Conservation (phyloP, 139 green algal genomes). For the Coelastrella sp. region DNA sequence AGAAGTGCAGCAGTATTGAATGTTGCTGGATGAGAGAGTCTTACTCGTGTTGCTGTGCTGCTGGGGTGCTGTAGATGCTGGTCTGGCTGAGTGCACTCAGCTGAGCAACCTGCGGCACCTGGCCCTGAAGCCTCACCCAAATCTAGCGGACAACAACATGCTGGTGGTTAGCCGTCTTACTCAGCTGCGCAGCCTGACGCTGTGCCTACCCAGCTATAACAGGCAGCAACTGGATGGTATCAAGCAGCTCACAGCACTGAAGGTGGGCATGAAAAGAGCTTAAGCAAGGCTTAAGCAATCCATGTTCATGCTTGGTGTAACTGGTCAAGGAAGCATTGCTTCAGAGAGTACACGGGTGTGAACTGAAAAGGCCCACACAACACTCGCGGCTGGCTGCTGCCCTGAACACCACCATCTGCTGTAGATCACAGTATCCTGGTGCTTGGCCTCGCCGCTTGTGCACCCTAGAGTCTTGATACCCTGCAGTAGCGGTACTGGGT, state of each 20-base stretch:
- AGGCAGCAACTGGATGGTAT: slow-evolving; percentile 7
- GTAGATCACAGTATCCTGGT: too few relatives aligned
- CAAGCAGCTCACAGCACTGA: slow-evolving; percentile 1
- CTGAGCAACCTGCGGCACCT: slow-evolving; percentile 35
- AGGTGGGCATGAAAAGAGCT: not conserved
- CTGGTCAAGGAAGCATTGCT: too few relatives aligned
- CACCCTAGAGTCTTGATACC: too few relatives aligned
- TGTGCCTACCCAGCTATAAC: slow-evolving; percentile 6
- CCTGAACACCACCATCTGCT: too few relatives aligned
- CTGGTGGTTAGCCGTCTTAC: slow-evolving; percentile 31
- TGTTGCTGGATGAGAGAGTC: not conserved
- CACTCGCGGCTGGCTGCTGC: too few relatives aligned
- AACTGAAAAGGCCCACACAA: too few relatives aligned
- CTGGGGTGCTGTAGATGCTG: not conserved
- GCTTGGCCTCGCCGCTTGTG: too few relatives aligned
- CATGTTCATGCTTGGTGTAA: too few relatives aligned
- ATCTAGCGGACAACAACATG: slow-evolving; percentile 13
- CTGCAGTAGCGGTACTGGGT: not conserved
- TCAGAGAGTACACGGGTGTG: too few relatives aligned
- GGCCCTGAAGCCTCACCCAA: slow-evolving; percentile 19
- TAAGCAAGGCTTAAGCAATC: not conserved
- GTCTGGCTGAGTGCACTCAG: slow-evolving; percentile 5
- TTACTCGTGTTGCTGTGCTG: not conserved
- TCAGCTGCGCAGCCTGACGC: slow-evolving; percentile 41
- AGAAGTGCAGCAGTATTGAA: too few relatives aligned